Base-by-base conservation (phyloP, 495 filamentous ascomycete genomes). In the Aspergillus indologenus region DNA sequence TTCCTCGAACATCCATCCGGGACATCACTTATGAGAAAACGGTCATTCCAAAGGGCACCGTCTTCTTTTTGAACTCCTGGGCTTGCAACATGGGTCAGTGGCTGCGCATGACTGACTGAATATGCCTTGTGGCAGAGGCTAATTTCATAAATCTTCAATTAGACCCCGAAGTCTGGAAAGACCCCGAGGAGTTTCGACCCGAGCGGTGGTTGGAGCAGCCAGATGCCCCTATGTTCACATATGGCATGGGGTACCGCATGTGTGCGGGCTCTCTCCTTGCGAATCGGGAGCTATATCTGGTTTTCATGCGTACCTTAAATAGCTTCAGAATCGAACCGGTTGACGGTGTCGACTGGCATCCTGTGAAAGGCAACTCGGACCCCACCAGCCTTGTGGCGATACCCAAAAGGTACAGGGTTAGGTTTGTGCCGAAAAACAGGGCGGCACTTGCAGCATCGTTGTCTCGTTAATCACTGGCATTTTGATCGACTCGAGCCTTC, bases 21-120 rank as follows among this genome's bases (percentile, higher is more conserved):
- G 85, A 87, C 50, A 75, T 87, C 12, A 75, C 74, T 0, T 87
- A 85, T 58, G 61, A 85, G 14, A 83, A 78, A 5, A 69, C 74
- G 31, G 50, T 75, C 14, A 85, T 87, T 18, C 85, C 85, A 0
- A 77, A 79, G 31, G 81, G 81, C 19, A 86, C 81, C 6, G 81
- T 84, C 0, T 77, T 86, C 45, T 87, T 86, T 66, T 68, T 89
- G 57, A 87, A 89, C 65, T 79, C 82, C 0, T 87, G 83, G 84
- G 83, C 82, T 9, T 87, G 84, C 58, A 87, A 86, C 51, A 83
- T 79, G 73, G 84, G 81, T 79, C 65, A 63, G 68, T 68, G 24
- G 23, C 31, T 53, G 14, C 11, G 6, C 48, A 7, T n/a, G 6
- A 11, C 1, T n/a, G 6, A 17, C 5, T 9, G 4, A 4, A 31